Base-by-base conservation (phyloP, 169 alveolate species). In the Plasmodium ovale region DNA sequence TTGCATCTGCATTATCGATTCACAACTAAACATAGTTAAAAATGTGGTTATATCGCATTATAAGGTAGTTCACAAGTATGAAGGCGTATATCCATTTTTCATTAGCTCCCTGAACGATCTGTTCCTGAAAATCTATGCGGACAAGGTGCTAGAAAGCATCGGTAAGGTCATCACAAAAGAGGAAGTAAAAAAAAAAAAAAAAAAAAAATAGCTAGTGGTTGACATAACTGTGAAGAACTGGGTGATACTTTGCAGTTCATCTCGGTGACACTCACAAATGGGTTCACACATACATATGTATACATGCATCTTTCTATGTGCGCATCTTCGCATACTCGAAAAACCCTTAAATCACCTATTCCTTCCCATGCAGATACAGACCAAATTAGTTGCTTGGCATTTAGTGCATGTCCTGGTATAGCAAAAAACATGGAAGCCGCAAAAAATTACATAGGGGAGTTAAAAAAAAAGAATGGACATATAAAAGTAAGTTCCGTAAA, bases 321-420 rank as follows among this genome's bases (percentile, higher is more conserved):
- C 29, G 29, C 37, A n/a, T 21, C 58, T 29, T 33, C 60, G 31
- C 87, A 58, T 73, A 72, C 39, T 21, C 33, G 23, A 19, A 27
- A 7, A 21, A 5, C 12, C 19, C n/a, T 58, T 35, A n/a, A n/a
- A n/a, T 33, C 14, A 3, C 44, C 19, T 60, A 25, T 56, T 1
- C 14, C 27, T 54, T 47, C 53, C n/a, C 31, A 9, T 47, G 23
- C 72, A 79, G 89, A 79, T 53, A 23, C 49, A 21, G 51, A 39
- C n/a, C 33, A 27, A 64, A 53, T 79, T 29, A 25, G 16, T 19
- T 79, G 89, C 37, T 58, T 59, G 58, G 89, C 64, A 21, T 64
- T 79, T n/a, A 79, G 89, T 16, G 64, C 47, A 2, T 79, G 89
- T 42, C 89, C 89, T 42, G 89, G 89, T 29, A 79, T 79, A 79